Evolutionary conservation across 2,329 filamentous ascomycete genomes (phyloP).

Genomic region (Byssoonygena ceratinophila): DNA sequence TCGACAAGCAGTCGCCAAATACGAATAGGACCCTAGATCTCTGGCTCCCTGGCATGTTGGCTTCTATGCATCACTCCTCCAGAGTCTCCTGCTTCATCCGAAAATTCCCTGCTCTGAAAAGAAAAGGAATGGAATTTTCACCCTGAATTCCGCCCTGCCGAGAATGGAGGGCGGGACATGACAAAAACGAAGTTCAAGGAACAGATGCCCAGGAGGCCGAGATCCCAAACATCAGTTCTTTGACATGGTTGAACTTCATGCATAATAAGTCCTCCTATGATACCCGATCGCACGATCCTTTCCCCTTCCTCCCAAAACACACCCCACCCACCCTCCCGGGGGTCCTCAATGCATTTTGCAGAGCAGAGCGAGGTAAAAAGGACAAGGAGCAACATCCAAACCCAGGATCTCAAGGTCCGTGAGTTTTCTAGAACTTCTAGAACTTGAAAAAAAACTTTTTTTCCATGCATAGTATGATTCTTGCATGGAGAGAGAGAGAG

Average conservation of each 20-base stretch:
- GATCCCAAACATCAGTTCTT: no score
- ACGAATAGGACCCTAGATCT: no score
- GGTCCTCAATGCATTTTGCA: background rate
- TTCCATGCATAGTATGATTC: background rate
- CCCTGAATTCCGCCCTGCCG: no score
- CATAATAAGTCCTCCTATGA: slow-evolving; percentile 3
- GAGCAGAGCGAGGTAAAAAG: background rate
- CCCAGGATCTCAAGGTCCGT: background rate
- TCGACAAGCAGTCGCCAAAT: background rate
- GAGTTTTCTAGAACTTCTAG: slow-evolving; percentile 1
- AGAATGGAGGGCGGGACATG: no score
- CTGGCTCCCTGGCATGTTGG: no score
- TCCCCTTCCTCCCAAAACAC: background rate
- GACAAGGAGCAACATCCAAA: background rate
- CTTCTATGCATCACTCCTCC: no score
- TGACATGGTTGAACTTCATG: background rate
- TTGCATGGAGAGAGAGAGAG: background rate
- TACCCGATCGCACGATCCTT: slow-evolving; percentile 3
- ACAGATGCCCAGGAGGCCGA: no score
- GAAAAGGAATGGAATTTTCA: no score
- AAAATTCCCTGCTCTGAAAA: no score
- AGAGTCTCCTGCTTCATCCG: no score
- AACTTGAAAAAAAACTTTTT: background rate
- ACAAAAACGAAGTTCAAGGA: no score
- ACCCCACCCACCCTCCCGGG: background rate